phyloP scores from a whole-genome alignment of 2,329 filamentous ascomycete species.

The Aspergillus awamori region DNA sequence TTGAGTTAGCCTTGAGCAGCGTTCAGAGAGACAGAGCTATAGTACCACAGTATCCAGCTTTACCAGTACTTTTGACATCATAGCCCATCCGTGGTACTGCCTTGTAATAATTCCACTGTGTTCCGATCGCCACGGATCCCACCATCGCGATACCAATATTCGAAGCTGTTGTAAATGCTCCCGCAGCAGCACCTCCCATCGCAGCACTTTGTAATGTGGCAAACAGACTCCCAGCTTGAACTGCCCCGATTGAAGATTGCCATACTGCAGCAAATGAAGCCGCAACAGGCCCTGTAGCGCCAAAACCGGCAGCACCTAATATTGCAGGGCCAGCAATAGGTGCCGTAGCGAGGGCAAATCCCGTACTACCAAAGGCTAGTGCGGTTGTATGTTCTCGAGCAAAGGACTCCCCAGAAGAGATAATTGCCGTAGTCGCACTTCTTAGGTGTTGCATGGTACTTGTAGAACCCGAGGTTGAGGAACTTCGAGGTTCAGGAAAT shows the following conservation, averaged over 20 bases:
- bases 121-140: constrained; percentile 1
- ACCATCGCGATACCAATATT: constrained; percentile 7
- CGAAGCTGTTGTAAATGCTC: constrained; percentile 1
- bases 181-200: constrained; percentile 8
- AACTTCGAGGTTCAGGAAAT: too few relatives aligned
- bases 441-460: constrained; percentile 6
- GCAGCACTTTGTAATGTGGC: constrained; percentile 12
- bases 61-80: neutral
- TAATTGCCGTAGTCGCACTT: neutral
- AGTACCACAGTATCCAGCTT: neutral
- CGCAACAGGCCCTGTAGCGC: constrained; percentile 11
- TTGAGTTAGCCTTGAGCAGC: constrained; percentile 6
- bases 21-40: neutral
- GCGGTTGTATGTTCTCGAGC: constrained; percentile 10
- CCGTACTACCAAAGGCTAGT: constrained; percentile 8
- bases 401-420: neutral
- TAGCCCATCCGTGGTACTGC: neutral
- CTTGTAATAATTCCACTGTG: neutral
- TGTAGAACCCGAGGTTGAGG: neutral
- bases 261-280: constrained; percentile 11
- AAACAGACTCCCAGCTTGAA: constrained; percentile 14
- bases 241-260: constrained; percentile 9
- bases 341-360: constrained; percentile 12
- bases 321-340: constrained; percentile 9
- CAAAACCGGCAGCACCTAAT: constrained; percentile 10